Percentiles rank a stretch among this genome's conserved stretches.
Evolutionary conservation across 2,329 filamentous ascomycete genomes (phyloP).

Genomic region (Colletotrichum lindemuthianum): DNA sequence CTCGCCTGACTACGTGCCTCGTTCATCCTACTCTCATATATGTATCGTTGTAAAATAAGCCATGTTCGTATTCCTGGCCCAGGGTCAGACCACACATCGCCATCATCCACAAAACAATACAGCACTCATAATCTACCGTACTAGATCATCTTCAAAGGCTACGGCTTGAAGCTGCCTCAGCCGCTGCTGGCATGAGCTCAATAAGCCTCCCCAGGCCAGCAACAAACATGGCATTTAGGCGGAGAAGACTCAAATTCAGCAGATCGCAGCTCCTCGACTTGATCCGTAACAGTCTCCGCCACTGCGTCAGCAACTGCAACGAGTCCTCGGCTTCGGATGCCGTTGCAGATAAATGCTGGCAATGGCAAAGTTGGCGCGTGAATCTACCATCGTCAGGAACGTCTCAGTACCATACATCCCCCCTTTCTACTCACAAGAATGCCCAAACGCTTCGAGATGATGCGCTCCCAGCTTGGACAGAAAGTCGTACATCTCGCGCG

Average conservation of each 20-base stretch:
- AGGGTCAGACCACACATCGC: no score
- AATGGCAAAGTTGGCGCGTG: constrained; percentile 27
- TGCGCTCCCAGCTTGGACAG: constrained; percentile 12
- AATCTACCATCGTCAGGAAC: not conserved
- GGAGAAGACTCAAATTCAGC: constrained; percentile 12
- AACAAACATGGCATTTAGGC: constrained; percentile 27
- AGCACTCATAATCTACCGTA: no score
- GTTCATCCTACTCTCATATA: no score
- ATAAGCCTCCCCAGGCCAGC: constrained; percentile 23
- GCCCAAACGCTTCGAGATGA: constrained; percentile 27
- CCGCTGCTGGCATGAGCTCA: constrained; percentile 14
- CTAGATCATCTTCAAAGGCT: not conserved
- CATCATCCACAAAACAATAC: no score
- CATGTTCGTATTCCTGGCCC: no score
- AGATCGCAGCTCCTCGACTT: constrained; percentile 30
- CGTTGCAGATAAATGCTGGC: constrained; percentile 10
- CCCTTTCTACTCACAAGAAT: not conserved
- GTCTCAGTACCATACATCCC: not conserved
- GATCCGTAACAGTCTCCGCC: constrained; percentile 26
- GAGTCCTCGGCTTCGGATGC: constrained; percentile 14
- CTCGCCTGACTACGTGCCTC: no score
- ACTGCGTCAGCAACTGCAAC: constrained; percentile 1
- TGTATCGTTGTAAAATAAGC: no score
- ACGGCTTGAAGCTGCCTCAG: constrained; percentile 7
- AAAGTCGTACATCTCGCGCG: constrained; percentile 26